Evolutionary conservation across 164 flowering plant species (phyloP).

Genomic region (Amborella trichopoda): DNA sequence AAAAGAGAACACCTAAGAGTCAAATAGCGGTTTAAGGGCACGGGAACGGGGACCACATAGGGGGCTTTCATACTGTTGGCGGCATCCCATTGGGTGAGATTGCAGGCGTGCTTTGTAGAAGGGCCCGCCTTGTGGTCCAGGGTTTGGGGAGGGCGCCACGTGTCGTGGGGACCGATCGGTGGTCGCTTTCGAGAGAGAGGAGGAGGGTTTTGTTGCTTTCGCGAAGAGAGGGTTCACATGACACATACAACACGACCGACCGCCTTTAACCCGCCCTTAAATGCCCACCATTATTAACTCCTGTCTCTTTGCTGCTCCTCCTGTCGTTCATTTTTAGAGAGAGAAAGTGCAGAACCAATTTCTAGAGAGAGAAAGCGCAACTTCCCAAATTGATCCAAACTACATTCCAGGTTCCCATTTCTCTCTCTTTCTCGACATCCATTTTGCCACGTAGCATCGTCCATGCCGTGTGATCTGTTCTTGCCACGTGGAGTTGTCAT

Average conservation of each 20-base stretch:
- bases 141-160: conserved; percentile 6
- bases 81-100: no score
- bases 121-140: conserved; percentile 14
- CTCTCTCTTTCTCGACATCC: neutral
- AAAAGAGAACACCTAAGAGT: no score
- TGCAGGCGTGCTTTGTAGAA: conserved; percentile 4
- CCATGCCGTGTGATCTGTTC: no score
- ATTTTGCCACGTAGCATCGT: no score
- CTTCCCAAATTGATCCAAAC: conserved; percentile 1
- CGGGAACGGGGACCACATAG: no score
- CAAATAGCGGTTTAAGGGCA: no score
- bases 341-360: neutral
- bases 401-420: neutral
- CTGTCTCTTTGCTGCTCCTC: neutral
- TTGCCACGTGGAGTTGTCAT: neutral
- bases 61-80: no score
- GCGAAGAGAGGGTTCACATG: no score
- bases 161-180: conserved; percentile 7
- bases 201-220: no score
- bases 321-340: neutral
- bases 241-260: neutral
- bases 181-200: conserved; percentile 4
- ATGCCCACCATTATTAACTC: neutral
- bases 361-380: neutral
- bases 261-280: neutral